Evolutionary conservation across 495 filamentous ascomycete species (phyloP), one percentile per base, ranked within the genome.

Genomic region (Hypoxylon rickii): DNA sequence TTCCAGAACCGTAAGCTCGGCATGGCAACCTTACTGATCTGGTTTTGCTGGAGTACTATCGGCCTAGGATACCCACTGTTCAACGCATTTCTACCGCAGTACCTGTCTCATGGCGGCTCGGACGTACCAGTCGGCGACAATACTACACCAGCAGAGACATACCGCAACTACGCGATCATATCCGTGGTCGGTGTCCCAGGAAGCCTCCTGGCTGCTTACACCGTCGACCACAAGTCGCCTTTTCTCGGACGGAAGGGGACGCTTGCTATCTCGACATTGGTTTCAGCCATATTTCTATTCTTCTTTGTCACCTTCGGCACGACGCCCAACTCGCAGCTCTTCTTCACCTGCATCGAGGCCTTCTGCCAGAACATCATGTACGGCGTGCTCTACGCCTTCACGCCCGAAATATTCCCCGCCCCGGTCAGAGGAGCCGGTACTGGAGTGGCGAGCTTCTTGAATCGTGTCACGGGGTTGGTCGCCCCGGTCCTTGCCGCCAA

Each of bases 331-430:
- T 79, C 77, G 16, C 77, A 89, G 37, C 76, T 95, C 0, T 83
- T 79, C 53, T 94, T 89, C 77, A 88, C 86, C 47, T 91, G 87
- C 58, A 82, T 87, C 10, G 89, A 87, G 66, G 86, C 83, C 17
- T 88, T 94, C 73, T 79, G 83, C 58, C 83, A 82, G 57, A 90
- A 88, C 51, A 83, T 90, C 58, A 90, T 93, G 85, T 93, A 92
- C 63, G 89, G 89, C n/a, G 89, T 92, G 16, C 75, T 95, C 3
- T 95, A 93, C 60, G 84, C 86, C 0, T 95, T 91, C 59, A 93
- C 89, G 1, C 89, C 89, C 2, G 89, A 93, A 70, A 84, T 93
- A 26, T 92, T 93, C 64, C 83, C 88, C 2, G 88, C 89, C 0
- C 88, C 88, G 48, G 83, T 90, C 50, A 76, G 89, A 8, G 89